Conservation (phyloP, 2,329 filamentous ascomycete genomes). For the Xylaria sp. region DNA sequence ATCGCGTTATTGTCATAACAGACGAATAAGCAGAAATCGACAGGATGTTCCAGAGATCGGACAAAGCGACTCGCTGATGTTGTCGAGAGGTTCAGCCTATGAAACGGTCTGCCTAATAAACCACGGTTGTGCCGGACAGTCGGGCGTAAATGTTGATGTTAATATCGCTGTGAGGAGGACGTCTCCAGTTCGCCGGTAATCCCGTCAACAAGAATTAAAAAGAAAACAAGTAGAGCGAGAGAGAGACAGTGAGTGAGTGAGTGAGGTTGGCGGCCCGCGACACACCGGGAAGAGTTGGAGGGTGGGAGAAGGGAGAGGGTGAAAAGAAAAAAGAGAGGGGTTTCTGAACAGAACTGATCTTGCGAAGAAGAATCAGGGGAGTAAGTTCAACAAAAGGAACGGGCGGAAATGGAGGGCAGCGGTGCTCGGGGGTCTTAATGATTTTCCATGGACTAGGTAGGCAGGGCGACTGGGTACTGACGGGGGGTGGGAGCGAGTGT, state of each 20-base stretch:
- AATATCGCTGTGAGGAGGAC: constrained; percentile 40
- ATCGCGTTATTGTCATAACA: constrained; percentile 48
- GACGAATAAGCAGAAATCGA: constrained; percentile 46
- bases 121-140: constrained; percentile 51
- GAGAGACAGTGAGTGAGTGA: constrained; percentile 33
- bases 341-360: constrained; percentile 55
- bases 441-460: constrained; percentile 46
- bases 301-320: constrained; percentile 51
- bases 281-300: constrained; percentile 47
- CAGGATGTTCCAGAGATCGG: constrained; percentile 48
- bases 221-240: constrained; percentile 33
- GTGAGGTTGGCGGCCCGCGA: constrained; percentile 46
- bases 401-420: constrained; percentile 45
- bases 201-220: constrained; percentile 37
- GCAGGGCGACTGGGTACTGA: constrained; percentile 22
- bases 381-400: constrained; percentile 51
- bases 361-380: constrained; percentile 53
- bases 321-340: constrained; percentile 54
- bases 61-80: constrained; percentile 42
- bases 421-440: constrained; percentile 50
- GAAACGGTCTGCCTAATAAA: constrained; percentile 52
- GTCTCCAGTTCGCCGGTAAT: constrained; percentile 39
- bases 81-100: constrained; percentile 49
- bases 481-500: constrained; percentile 38
- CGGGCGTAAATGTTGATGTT: constrained; percentile 53